A percentile compares a stretch with the other conserved stretches of the same genome.
Conservation (phyloP, 2,329 filamentous ascomycete species). For the Chrysoporthe cubensis region DNA sequence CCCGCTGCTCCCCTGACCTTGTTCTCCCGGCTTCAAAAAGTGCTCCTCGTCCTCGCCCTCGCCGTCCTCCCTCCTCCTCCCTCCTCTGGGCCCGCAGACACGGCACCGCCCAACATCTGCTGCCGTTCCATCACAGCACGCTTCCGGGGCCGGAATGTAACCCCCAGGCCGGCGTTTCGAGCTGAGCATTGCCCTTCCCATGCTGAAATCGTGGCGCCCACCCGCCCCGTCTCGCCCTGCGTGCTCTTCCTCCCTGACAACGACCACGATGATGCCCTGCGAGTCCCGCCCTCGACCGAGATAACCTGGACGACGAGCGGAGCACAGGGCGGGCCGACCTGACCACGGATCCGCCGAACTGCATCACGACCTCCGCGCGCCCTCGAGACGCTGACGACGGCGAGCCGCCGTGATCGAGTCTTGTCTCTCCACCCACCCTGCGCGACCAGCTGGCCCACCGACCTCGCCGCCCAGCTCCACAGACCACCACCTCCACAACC, state of each 20-base stretch:
- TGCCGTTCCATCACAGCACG: background rate
- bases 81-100: background rate
- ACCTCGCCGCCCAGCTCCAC: background rate
- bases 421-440: background rate
- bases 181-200: constrained; percentile 7
- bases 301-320: background rate
- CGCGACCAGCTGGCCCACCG: background rate
- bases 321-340: background rate
- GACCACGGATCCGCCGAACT: background rate
- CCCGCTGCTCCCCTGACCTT: constrained; percentile 12
- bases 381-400: background rate
- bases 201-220: background rate
- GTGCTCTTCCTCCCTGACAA: constrained; percentile 1
- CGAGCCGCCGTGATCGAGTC: background rate
- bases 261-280: background rate
- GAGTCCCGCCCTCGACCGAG: background rate
- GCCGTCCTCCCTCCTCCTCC: background rate
- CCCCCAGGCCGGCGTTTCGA: constrained; percentile 5
- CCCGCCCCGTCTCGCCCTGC: background rate
- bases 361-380: no score
- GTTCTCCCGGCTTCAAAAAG: background rate
- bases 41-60: background rate
- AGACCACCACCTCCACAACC: background rate
- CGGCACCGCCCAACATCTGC: background rate
- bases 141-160: constrained; percentile 12